Conservation (phyloP, 139 green algal genomes). For the Yamagishiella unicocca region DNA sequence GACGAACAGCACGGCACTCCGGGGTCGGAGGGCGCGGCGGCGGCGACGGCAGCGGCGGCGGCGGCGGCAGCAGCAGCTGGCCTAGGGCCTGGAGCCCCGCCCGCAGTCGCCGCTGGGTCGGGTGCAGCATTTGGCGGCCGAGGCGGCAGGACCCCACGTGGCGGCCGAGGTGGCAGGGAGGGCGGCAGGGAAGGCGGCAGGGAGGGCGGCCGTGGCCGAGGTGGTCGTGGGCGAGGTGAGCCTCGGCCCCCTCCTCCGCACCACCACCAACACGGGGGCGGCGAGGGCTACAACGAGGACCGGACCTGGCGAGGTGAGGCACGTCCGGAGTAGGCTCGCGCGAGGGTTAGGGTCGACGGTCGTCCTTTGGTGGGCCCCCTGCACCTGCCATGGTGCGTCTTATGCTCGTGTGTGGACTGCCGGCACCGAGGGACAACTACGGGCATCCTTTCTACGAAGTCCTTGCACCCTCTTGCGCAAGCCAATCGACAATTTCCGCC, state of each 20-base stretch:
- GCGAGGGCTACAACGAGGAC: not conserved
- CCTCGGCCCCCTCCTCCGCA: not conserved
- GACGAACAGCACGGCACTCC: constrained; percentile 10
- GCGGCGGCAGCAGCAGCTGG: constrained; percentile 1
- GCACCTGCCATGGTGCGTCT: too few species aligned
- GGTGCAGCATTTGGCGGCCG: not conserved
- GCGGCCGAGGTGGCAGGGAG: not conserved
- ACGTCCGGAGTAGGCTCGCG: too few species aligned
- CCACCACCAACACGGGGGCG: not conserved
- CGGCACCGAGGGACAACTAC: too few species aligned
- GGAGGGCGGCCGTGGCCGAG: not conserved
- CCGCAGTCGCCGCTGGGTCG: not conserved
- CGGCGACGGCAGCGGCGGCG: not conserved
- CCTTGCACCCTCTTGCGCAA: too few species aligned
- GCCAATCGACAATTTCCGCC: too few species aligned
- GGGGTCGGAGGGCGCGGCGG: not conserved
- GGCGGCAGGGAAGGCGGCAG: too few species aligned
- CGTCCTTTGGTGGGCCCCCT: too few species aligned
- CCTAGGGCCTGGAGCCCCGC: not conserved
- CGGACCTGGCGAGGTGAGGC: not conserved
- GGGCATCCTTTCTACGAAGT: too few species aligned
- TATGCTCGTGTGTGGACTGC: too few species aligned
- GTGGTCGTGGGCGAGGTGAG: not conserved
- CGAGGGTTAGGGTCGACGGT: too few species aligned
- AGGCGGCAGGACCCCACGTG: not conserved